phyloP scores from a whole-genome alignment of 257 asterid genomes.

The Datura wrightii region DNA sequence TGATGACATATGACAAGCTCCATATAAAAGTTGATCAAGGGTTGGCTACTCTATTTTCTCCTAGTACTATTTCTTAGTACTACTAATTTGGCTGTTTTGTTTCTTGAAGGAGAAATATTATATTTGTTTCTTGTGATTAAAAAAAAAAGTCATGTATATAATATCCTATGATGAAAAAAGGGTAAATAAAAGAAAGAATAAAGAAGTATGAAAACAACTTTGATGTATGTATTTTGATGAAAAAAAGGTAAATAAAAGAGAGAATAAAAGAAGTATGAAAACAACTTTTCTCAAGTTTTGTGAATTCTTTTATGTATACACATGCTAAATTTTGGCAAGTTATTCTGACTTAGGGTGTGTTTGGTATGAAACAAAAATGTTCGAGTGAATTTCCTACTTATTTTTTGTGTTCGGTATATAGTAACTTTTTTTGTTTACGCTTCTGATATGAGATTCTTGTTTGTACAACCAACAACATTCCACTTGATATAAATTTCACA shows the following conservation, averaged over 20 bases:
- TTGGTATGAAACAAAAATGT: too few relatives aligned
- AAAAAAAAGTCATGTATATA: neutral
- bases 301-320: neutral
- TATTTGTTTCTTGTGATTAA: neutral
- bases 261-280: neutral
- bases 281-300: neutral
- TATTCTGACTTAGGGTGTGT: too few relatives aligned
- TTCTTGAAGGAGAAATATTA: neutral
- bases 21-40: conserved; percentile 78
- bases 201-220: neutral
- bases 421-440: too few relatives aligned
- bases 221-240: too few relatives aligned
- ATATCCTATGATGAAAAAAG: neutral
- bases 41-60: conserved; percentile 84
- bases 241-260: neutral
- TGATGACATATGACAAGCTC: conserved; percentile 76
- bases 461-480: neutral
- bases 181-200: neutral
- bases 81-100: neutral
- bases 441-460: neutral
- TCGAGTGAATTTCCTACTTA: too few relatives aligned
- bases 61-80: conserved; percentile 33
- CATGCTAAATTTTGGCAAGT: too few relatives aligned
- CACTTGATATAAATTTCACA: neutral
- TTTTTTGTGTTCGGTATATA: too few relatives aligned